Evolutionary conservation across 2,329 filamentous ascomycete genomes (phyloP), one percentile per base, ranked within the genome.

Genomic region (Rachicladosporium sp.): DNA sequence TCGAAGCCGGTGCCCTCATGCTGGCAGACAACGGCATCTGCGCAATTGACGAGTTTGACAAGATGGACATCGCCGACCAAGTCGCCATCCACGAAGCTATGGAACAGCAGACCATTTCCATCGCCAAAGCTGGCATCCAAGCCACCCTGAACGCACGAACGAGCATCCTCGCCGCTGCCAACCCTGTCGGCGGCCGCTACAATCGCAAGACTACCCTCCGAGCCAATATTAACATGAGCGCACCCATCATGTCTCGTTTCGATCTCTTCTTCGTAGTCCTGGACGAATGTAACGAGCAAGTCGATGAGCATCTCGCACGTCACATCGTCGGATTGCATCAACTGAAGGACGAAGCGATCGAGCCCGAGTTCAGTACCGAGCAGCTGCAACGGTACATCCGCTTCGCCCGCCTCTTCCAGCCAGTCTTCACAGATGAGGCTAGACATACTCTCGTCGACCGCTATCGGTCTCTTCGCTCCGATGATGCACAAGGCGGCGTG

Each of bases 41-140:
- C 62, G 88, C 87, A 43, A 98, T 98, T 58, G 91, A 98, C 58
- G 91, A 98, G 60, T 98, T 98, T 53, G 91, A 98, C 75, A 98
- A 98, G 69, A 98, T 98, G 91, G 91, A 98, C 55, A 83, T 98
- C 46, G 78, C 69, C 38, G 91, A 98, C 60, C 91, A 98, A 66
- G 91, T 98, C 40, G 91, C 91, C 49, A 98, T 98, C 55, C 91
- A 98, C 73, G 91, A 98, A 76, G 91, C 91, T 43, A 98, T 98
- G 91, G 91, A 98, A 75, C 91, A 98, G 68, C 91, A 98, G 65
- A 98, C 91, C 4, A 98, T 98, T 49, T 95, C 87, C 6, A 98
- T 98, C 54, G 89, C 91, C 44, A 98, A 98, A 66, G 91, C 91
- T 4, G 91, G 91, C 54, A 98, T 98, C 43, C 91, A 98, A 60